Evolutionary conservation across 441 rosid genomes (phyloP), one percentile per base, ranked within the genome.

Genomic region (Arabidopsis lyrata): DNA sequence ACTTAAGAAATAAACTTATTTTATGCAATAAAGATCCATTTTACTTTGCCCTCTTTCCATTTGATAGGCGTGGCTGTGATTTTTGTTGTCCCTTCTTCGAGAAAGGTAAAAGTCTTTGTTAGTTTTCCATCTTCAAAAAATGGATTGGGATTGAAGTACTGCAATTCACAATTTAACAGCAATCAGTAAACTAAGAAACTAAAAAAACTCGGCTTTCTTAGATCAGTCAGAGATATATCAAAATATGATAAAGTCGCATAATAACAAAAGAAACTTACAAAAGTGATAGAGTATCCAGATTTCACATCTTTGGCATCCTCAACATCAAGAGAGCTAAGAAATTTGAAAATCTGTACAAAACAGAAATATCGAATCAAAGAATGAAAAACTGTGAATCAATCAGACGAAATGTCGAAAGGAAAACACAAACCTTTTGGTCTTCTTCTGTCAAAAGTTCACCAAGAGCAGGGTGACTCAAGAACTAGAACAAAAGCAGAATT

Each of bases 231-330:
- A 41, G 20, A 61, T n/a, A 61, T 3, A 41, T 38, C 47, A 36
- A 36, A 61, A 22, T 20, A 61, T 39, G 66, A 22, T 22, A 24
- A 61, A 41, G 49, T 1, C 1, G 15, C 20, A 49, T 10, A 39
- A 41, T 20, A 53, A 70, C 14, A 56, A 10, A 6, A 35, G 65
- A 52, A 67, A 80, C 96, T 86, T 73, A 94, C 99, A 81, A 93
- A 90, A 63, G 94, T 84, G 60, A 96, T 93, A 3, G 93, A 85
- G 81, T 91, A 96, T 53, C 99, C 99, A 14, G 92, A 91, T 76
- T 93, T 96, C 78, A 93, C 87, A 78, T 93, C 99, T 82, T 96
- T 91, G 24, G 83, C 90, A 77, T 96, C 99, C 85, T 93, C 99
- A 67, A 96, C 97, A 57, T 96, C 97, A 68, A 95, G 74, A 52